These are phyloP conservation scores for Gnaphalium uliginosum DNA, from an alignment of 129 eudicot genomes.

Conservation along the genomic window DNA sequence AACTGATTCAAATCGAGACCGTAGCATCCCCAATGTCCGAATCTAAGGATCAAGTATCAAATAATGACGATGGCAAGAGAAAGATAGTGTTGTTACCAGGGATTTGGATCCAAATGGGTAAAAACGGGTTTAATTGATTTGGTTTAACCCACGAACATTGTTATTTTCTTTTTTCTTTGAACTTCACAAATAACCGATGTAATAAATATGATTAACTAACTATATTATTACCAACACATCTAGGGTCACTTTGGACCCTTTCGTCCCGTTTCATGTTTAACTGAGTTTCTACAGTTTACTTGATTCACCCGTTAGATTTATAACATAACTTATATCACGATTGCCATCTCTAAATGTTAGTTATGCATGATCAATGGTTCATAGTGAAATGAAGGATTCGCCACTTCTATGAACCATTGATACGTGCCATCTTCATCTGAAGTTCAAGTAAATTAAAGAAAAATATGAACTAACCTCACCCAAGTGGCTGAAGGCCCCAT, in stretches of 20 bases:
- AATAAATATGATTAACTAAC: background rate
- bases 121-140: background rate
- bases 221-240: background rate
- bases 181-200: background rate
- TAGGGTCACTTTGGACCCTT: background rate
- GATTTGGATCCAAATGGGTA: background rate
- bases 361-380: background rate
- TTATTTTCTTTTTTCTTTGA: background rate
- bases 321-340: background rate
- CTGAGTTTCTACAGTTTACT: background rate
- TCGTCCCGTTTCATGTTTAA: background rate
- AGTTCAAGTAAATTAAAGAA: slow-evolving; percentile 12
- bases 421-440: slow-evolving; percentile 5
- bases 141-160: background rate
- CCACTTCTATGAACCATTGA: background rate
- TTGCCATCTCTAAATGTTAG: background rate
- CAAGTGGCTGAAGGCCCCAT: slow-evolving; percentile 99
- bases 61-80: slow-evolving; percentile 10
- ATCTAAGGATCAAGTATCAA: slow-evolving; percentile 45
- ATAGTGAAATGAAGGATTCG: background rate
- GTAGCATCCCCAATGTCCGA: slow-evolving; percentile 98
- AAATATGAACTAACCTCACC: slow-evolving; percentile 80
- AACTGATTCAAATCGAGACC: slow-evolving; percentile 93
- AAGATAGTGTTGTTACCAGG: slow-evolving; percentile 18
- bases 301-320: background rate